phyloP scores from a whole-genome alignment of 176 grass and related monocot species.

The Eremochloa ophiuroides region DNA sequence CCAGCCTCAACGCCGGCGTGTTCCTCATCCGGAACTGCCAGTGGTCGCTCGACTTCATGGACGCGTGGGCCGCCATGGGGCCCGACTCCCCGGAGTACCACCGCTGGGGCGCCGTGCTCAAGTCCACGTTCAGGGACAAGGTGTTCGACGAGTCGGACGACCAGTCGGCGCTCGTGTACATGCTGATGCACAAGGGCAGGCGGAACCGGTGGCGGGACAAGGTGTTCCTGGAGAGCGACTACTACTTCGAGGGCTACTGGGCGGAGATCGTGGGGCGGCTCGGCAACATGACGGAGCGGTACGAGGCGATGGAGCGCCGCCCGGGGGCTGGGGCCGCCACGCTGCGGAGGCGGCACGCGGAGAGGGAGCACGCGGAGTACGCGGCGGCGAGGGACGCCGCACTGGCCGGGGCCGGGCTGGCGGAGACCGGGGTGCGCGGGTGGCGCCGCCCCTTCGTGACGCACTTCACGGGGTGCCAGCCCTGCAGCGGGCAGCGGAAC shows the following conservation, averaged over 20 bases:
- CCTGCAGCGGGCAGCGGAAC: constrained; percentile 77
- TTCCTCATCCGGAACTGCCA: constrained; percentile 97
- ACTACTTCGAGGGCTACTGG: constrained; percentile 95
- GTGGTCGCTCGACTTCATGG: constrained; percentile 95
- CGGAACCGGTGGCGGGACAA: constrained; percentile 50
- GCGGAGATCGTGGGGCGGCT: constrained; percentile 66
- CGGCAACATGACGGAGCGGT: constrained; percentile 39
- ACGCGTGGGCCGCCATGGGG: constrained; percentile 55
- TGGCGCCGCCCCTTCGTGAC: neutral
- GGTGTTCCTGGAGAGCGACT: constrained; percentile 66
- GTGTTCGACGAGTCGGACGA: constrained; percentile 74
- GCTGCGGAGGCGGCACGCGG: constrained; percentile 59
- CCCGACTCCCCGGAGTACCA: constrained; percentile 47
- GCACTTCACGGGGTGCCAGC: constrained; percentile 35
- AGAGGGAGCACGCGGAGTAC: constrained; percentile 24
- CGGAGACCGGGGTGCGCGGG: constrained; percentile 15
- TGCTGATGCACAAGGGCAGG: constrained; percentile 45
- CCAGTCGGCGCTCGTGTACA: constrained; percentile 81
- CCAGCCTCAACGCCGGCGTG: constrained; percentile 88
- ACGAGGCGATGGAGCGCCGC: constrained; percentile 60
- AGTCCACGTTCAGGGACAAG: constrained; percentile 65
- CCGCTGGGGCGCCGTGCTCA: constrained; percentile 53
- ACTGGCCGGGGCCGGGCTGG: constrained; percentile 31
- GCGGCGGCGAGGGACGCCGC: constrained; percentile 40
- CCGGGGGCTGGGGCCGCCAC: constrained; percentile 2